phyloP scores from a whole-genome alignment of 2,329 filamentous ascomycete species.

The Aspergillus clavatus region DNA sequence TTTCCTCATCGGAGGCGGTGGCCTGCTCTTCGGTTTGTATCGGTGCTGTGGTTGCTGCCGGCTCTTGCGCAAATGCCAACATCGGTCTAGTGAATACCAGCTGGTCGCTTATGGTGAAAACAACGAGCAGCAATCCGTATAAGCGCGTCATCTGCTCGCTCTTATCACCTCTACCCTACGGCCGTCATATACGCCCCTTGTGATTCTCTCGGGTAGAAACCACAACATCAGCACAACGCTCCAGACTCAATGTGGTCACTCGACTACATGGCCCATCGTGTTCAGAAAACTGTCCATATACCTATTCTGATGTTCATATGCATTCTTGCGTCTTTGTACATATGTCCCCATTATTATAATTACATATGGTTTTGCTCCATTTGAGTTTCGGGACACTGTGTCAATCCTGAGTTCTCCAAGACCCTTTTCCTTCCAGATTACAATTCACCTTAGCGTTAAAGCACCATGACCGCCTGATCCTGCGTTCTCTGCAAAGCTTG shows the following conservation, averaged over 20 bases:
- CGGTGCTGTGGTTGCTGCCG: conserved; percentile 6
- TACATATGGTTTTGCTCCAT: no score
- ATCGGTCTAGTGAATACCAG: conserved; percentile 12
- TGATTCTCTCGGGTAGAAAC: not conserved
- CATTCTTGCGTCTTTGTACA: not conserved
- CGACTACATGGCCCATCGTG: no score
- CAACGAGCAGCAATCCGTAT: not conserved
- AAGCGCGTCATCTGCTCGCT: not conserved
- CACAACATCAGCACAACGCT: not conserved
- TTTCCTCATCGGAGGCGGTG: conserved; percentile 8
- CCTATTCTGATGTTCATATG: not conserved
- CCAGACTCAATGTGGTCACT: no score
- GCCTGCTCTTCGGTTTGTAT: conserved; percentile 14
- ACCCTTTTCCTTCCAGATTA: no score
- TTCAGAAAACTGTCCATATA: not conserved
- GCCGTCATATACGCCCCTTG: not conserved
- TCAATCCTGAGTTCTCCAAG: no score
- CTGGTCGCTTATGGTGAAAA: conserved; percentile 12
- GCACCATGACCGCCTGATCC: no score
- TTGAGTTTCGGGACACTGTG: no score
- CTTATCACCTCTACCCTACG: not conserved
- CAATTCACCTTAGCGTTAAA: no score
- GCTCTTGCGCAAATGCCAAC: conserved; percentile 1
- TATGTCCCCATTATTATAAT: not conserved
- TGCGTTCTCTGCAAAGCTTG: no score